Base-by-base conservation (phyloP, 2,329 filamentous ascomycete genomes). In the Colletotrichum sp. region DNA sequence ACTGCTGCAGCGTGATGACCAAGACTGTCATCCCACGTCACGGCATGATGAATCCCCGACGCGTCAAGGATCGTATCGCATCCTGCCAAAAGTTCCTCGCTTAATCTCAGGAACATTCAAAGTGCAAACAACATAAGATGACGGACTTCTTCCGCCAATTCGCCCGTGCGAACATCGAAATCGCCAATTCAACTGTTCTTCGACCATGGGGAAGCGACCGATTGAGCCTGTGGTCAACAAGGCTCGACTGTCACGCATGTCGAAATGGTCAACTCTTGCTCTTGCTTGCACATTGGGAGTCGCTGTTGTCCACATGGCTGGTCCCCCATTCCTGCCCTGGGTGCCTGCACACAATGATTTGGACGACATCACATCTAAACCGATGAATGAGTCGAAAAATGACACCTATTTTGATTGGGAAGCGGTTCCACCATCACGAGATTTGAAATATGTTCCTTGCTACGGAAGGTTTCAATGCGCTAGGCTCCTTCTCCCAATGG, bases 401-500 rank as follows among this genome's bases (percentile, higher is more conserved):
- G 16, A 29, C 22, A 29, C 16, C 12, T n/a, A 36, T 30, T 87
- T 87, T 74, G 77, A 86, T 73, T 87, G 86, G 86, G 39, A 76
- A 3, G 44, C 75, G 13, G 77, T 88, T 57, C 79, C 72, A 7
- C 84, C 87, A 4, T 82, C 82, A 7, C 52, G 77, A 19, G 78
- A 84, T 36, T 80, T 88, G 22, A 75, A 81, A 6, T 89, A 85
- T 71, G 82, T 85, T 29, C 77, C 79, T 12, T 89, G 87, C 80
- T 87, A 87, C 79, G 79, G 79, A 6, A 79, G 62, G 5, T 82
- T 82, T 70, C 80, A 83, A 29, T 89, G 88, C 74, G 86, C 87
- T 2, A 83, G 85, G 8, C 85, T 89, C 15, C 61, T 80, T 3
- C 83, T 88, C 8, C 87, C 87, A 1, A 83, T 88, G 34, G 84